Evolutionary conservation across 2,329 filamentous ascomycete species (phyloP), one percentile per base, ranked within the genome.

Genomic region (Cladosporium velox): DNA sequence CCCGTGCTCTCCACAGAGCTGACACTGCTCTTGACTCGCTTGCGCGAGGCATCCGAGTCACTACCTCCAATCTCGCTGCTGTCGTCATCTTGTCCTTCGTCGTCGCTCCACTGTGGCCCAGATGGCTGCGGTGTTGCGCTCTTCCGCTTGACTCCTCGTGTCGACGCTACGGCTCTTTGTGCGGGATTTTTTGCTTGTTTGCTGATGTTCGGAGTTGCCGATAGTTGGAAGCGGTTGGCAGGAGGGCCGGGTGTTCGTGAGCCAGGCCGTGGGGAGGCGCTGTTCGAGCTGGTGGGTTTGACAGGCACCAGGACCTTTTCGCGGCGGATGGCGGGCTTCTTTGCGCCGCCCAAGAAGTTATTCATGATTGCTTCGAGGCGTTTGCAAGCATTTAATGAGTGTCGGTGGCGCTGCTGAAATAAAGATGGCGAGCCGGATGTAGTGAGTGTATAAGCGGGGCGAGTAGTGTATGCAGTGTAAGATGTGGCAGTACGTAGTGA

Each of bases 11-110:
- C 74, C 24, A 74, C 68, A 8, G 75, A 77, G 64, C 73, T 74
- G 54, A 74, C 73, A 61, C 75, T 77, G 69, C 75, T 77, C 70
- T 77, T 77, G 55, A 74, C 70, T 21, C 76, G 71, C 69, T 77
- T 77, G 8, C 75, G 71, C 32, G 75, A 75, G 15, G 71, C 72
- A 66, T 77, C 75, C 4, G 75, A 76, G 60, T 76, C 73, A 65
- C 73, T 75, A 21, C 68, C 71, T 26, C 68, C 73, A 41, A 69
- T 64, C 47, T 74, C 73, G 65, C 73, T 75, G 65, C 73, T 74
- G 34, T 67, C 70, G 21, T 72, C 74, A 35, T 68, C 69, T 30
- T 72, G 73, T n/a, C 72, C 74, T 24, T 75, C 73, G 5, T 74
- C 72, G 65, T 74, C 73, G 70, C 75, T 76, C 68, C 73, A 74